Evolutionary conservation across 2,329 filamentous ascomycete species (phyloP).

Genomic region (Myriosclerotinia scirpicola): DNA sequence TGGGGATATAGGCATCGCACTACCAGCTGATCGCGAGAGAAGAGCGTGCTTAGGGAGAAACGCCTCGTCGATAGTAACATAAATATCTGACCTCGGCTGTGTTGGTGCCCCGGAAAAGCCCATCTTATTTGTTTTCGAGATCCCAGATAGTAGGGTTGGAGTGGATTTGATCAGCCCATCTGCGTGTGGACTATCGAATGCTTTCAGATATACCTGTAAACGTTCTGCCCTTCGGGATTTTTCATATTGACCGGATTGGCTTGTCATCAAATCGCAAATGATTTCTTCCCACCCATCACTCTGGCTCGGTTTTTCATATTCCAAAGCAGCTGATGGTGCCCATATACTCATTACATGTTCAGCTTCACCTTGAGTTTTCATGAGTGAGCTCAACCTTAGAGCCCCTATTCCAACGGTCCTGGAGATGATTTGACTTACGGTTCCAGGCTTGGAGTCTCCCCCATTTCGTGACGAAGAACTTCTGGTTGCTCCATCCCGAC

Average conservation of each 20-base stretch:
- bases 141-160: conserved; percentile 80
- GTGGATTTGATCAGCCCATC: conserved; percentile 81
- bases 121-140: conserved; percentile 81
- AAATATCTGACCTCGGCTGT: conserved; percentile 89
- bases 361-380: conserved; percentile 68
- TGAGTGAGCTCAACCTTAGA: conserved; percentile 70
- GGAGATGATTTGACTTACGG: conserved; percentile 53
- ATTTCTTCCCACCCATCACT: conserved; percentile 71
- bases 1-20: conserved; percentile 67
- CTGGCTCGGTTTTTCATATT: conserved; percentile 57
- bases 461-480: conserved; percentile 49
- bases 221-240: conserved; percentile 72
- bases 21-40: conserved; percentile 67
- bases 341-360: conserved; percentile 79
- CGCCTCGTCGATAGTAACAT: conserved; percentile 79
- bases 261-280: conserved; percentile 71
- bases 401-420: conserved; percentile 76
- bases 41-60: conserved; percentile 74
- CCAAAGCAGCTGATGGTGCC: conserved; percentile 59
- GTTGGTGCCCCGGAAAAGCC: conserved; percentile 92
- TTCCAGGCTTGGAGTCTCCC: conserved; percentile 38
- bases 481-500: conserved; percentile 48
- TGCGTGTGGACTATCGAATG: conserved; percentile 75
- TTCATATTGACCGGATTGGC: conserved; percentile 70
- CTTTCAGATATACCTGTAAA: conserved; percentile 74